Evolutionary conservation across 352 stramenopile species (phyloP), one percentile per base, ranked within the genome.

Genomic region (Pythium coloratum): DNA sequence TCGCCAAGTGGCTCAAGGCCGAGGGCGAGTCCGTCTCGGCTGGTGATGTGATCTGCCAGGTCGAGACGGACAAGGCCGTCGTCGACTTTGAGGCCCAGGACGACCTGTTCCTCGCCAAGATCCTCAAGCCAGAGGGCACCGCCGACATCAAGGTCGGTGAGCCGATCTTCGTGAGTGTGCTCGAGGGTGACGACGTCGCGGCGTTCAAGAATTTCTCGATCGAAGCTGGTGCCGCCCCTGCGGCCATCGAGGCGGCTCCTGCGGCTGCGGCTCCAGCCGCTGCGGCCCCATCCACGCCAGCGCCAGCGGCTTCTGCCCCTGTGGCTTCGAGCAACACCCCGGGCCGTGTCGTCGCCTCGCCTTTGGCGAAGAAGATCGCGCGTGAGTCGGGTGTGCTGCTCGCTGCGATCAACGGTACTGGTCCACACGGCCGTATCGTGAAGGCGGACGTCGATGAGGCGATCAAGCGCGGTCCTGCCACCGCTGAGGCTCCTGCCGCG

Each of bases 21-120:
- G 91, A 97, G 69, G 97, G 96, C 47, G 89, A 98, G n/a, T 71
- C 73, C 20, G 96, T 99, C 72, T 75, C 71, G 26, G 90, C 96
- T 1, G 96, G 96, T 9, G 93, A 98, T 71, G 84, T 98, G 42
- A 81, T 99, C 44, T 97, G 91, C 69, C 84, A 98, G 61, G 91
- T 99, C 62, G 97, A 99, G 82, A 99, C 97, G 12, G 97, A 99
- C 81, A 99, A 99, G 81, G 97, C 97, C 20, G 96, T 96, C 28
- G 97, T 99, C 55, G 96, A 99, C 78, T 99, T 98, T 73, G 97
- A 99, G 76, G 91, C 94, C 9, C 95, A 98, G 70, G 97, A 99
- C 74, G 97, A 99, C 38, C 87, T 83, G 59, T 86, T 97, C 53
- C 68, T 99, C 46, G 96, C 94, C 51, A 98, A 98, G 82, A 98